Evolutionary conservation across 176 grass and related monocot genomes (phyloP), one percentile per base, ranked within the genome.

Genomic region (Juncus inflexus): DNA sequence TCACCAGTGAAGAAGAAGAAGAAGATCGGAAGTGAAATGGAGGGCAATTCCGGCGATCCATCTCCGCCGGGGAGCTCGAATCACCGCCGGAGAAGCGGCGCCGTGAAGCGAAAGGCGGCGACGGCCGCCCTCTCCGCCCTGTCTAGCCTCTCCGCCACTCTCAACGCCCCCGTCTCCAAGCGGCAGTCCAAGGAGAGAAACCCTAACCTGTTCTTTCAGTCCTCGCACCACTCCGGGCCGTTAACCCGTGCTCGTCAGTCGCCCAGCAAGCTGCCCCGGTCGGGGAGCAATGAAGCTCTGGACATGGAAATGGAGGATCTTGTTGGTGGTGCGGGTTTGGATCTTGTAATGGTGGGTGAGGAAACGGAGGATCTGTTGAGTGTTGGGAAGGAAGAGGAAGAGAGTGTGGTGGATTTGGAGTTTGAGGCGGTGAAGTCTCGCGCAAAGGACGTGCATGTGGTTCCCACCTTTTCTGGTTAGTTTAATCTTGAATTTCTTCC

Each of bases 361-460:
- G 75, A 83, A 55, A 55, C 55, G 2, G 55, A 51, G 42, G 79
- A 76, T 63, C 61, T 35, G 61, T 16, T 65, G 52, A 42, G 58
- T 52, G 14, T 64, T 11, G 28, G 52, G 68, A 71, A 40, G 28
- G 54, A 71, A 47, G 75, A 51, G 39, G 75, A 78, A 37, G 81
- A 83, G 69, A 70, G 50, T 37, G 63, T 69, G 39, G 81, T 83
- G 47, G 74, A 78, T 63, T 59, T 49, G 53, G 81, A 63, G 64
- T 99, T 99, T 66, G 85, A 99, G 61, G 80, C 76, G 10, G 85
- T 99, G 66, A 89, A 89, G 83, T 99, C 94, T 76, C 85, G 94
- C 52, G 89, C 65, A 40, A 47, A 79, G 49, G 76, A 69, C 59
- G 83, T 90, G 65, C 95, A 99, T 78, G 95, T 89, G 39, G 89